These are phyloP conservation scores for Aquilaria sinensis DNA, from an alignment of 345 rosid species.

Conservation along the genomic window DNA sequence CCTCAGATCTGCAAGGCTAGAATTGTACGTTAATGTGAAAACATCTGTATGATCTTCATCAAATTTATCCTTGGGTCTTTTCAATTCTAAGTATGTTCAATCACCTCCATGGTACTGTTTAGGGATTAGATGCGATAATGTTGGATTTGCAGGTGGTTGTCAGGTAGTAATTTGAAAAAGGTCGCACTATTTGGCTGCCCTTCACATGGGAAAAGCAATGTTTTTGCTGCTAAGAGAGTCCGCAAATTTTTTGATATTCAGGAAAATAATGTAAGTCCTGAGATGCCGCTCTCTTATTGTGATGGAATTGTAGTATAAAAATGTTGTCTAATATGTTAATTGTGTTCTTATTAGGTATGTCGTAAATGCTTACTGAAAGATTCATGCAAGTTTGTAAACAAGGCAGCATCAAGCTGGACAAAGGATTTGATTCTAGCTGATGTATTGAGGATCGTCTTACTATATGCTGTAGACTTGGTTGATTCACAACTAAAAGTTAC, in stretches of 20 bases:
- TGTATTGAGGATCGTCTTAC: constrained; percentile 52
- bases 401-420: constrained; percentile 31
- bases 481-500: constrained; percentile 44
- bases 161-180: constrained; percentile 62
- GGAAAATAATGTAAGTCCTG: constrained; percentile 59
- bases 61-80: background rate
- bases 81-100: background rate
- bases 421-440: constrained; percentile 38
- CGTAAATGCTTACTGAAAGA: constrained; percentile 45
- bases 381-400: constrained; percentile 58
- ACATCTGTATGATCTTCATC: background rate
- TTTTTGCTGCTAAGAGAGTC: constrained; percentile 67
- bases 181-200: constrained; percentile 75
- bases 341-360: constrained; percentile 53
- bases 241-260: constrained; percentile 55
- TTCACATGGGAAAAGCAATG: constrained; percentile 31
- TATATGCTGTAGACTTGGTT: constrained; percentile 49
- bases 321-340: background rate
- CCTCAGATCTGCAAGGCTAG: too few species aligned
- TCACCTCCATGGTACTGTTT: background rate
- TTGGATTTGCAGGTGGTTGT: constrained; percentile 62
- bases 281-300: background rate
- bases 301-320: background rate
- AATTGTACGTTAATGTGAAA: background rate
- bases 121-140: background rate